Conservation (phyloP, 495 filamentous ascomycete species). For the Penicillium manginii region DNA sequence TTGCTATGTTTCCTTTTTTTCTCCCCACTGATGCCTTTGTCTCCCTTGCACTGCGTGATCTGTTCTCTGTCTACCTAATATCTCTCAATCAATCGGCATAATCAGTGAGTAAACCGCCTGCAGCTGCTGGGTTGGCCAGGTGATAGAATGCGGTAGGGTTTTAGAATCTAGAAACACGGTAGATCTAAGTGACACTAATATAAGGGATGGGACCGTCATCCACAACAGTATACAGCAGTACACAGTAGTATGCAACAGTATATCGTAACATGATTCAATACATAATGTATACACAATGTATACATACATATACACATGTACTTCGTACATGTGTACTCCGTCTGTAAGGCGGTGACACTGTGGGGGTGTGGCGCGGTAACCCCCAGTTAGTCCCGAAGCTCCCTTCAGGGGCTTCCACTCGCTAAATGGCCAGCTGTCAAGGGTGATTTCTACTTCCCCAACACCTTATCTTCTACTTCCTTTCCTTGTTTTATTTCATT, state of each 20-base stretch:
- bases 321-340: neutral
- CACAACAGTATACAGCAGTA: too few species aligned
- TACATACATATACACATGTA: neutral
- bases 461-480: slow-evolving; percentile 4
- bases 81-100: slow-evolving; percentile 37
- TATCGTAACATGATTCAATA: neutral
- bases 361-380: slow-evolving; percentile 44
- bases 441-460: slow-evolving; percentile 19
- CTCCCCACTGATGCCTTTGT: slow-evolving; percentile 29
- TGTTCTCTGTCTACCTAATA: slow-evolving; percentile 37
- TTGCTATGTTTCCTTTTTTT: slow-evolving; percentile 34
- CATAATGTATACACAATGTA: neutral
- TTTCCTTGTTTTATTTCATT: slow-evolving; percentile 18
- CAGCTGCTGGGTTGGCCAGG: slow-evolving; percentile 8
- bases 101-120: slow-evolving; percentile 29
- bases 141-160: neutral
- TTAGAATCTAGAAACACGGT: slow-evolving; percentile 6
- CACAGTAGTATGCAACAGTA: neutral
- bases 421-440: slow-evolving; percentile 44
- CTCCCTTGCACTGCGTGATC: slow-evolving; percentile 31
- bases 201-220: too few species aligned
- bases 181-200: neutral
- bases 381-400: slow-evolving; percentile 39
- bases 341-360: slow-evolving; percentile 35
- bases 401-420: slow-evolving; percentile 45